Conservation (phyloP, 83 land plant genomes). For the Diphasiastrum complanatum region DNA sequence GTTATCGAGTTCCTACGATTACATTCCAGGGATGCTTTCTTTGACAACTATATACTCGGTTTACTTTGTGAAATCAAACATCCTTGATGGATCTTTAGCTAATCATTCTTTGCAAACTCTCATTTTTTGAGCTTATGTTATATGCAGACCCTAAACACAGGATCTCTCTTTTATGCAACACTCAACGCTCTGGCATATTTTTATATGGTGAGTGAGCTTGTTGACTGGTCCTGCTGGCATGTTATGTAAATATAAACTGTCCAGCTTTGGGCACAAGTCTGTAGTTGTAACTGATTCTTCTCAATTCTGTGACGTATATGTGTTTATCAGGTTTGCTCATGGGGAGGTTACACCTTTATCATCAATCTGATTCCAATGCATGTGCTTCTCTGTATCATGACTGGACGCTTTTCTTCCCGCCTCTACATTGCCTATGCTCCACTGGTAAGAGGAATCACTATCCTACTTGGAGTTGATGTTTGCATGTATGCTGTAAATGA, state of each 20-base stretch:
- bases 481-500: not conserved
- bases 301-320: not conserved
- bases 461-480: not conserved
- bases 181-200: slow-evolving; percentile 88
- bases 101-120: no score
- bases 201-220: slow-evolving; percentile 71
- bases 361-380: slow-evolving; percentile 98
- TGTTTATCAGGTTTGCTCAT: slow-evolving; percentile 78
- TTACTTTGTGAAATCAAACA: no score
- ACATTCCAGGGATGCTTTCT: no score
- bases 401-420: slow-evolving; percentile 90
- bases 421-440: slow-evolving; percentile 95
- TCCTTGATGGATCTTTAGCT: no score
- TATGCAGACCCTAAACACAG: slow-evolving; percentile 96
- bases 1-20: no score
- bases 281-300: not conserved
- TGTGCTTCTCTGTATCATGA: slow-evolving; percentile 79
- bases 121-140: no score
- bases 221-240: not conserved
- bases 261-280: not conserved
- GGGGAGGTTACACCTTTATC: slow-evolving; percentile 98
- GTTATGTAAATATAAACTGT: not conserved
- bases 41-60: no score
- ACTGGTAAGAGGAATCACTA: slow-evolving; percentile 59
- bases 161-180: slow-evolving; percentile 95